Conservation (phyloP, 305 asterid genomes). For the Lippia alba region DNA sequence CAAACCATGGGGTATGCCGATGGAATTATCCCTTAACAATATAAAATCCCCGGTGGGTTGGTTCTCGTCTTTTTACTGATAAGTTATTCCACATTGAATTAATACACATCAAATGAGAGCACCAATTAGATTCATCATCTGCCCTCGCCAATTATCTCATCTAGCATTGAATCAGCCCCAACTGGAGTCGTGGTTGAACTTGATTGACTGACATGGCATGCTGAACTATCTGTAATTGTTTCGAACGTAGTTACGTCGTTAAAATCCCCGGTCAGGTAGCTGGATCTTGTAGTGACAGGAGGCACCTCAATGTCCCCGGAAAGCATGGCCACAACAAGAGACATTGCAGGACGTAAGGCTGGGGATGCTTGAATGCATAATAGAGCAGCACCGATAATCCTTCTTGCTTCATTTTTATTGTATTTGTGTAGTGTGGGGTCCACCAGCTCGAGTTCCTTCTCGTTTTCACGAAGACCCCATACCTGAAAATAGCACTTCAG, state of each 20-base stretch:
- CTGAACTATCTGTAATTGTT: constrained; percentile 28
- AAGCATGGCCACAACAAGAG: constrained; percentile 88
- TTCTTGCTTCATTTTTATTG: constrained; percentile 54
- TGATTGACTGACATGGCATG: constrained; percentile 27
- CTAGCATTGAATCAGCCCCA: constrained; percentile 41
- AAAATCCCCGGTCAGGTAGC: constrained; percentile 82
- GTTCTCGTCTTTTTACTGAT: too few species aligned
- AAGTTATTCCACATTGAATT: too few species aligned
- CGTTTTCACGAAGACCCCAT: constrained; percentile 76
- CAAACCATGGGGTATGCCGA: too few species aligned
- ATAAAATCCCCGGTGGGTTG: too few species aligned
- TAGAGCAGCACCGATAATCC: constrained; percentile 66
- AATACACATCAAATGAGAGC: too few species aligned
- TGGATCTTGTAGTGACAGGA: constrained; percentile 58
- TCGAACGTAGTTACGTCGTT: constrained; percentile 54
- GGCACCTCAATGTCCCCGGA: constrained; percentile 76
- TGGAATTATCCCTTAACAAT: too few species aligned
- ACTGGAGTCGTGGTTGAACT: constrained; percentile 11
- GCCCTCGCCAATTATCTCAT: constrained; percentile 54
- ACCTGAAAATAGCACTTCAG: constrained; percentile 50
- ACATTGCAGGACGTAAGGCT: constrained; percentile 72
- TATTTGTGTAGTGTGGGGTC: constrained; percentile 50
- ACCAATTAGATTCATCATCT: constrained; percentile 31
- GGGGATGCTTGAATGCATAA: constrained; percentile 89
- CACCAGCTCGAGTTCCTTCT: constrained; percentile 56